Conservation (phyloP, 192 early-diverging fungal species). For the Diversispora epigaea region DNA sequence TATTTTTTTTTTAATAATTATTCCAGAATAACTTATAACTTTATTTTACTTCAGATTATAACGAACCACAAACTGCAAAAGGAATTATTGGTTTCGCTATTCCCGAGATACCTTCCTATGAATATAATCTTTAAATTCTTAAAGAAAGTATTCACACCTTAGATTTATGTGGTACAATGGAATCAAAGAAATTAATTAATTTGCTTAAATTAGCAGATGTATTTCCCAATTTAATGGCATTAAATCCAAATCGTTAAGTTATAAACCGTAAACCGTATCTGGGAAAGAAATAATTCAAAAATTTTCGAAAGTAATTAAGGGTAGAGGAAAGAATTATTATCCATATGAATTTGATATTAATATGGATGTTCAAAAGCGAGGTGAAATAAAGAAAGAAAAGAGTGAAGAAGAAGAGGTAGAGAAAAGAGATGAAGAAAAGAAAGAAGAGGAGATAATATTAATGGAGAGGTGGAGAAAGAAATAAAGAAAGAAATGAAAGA, state of each 20-base stretch:
- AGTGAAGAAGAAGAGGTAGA: slow-evolving; percentile 2
- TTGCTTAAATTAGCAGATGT: slow-evolving; percentile 61
- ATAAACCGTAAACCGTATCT: slow-evolving; percentile 60
- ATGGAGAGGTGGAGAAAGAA: neutral
- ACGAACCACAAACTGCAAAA: slow-evolving; percentile 71
- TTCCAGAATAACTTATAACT: slow-evolving; percentile 28
- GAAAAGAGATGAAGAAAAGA: neutral
- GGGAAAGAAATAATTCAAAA: slow-evolving; percentile 56
- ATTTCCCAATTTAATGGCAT: slow-evolving; percentile 56
- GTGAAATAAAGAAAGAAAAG: slow-evolving; percentile 10
- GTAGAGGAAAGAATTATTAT: slow-evolving; percentile 44
- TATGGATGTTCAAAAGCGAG: neutral
- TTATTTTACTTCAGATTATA: slow-evolving; percentile 56
- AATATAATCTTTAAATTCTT: slow-evolving; percentile 44
- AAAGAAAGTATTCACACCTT: slow-evolving; percentile 40
- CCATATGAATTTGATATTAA: slow-evolving; percentile 45
- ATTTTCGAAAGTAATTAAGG: slow-evolving; percentile 52
- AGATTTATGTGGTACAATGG: slow-evolving; percentile 63
- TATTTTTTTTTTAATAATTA: too few relatives aligned
- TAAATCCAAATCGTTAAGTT: slow-evolving; percentile 57
- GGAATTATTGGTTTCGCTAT: slow-evolving; percentile 70
- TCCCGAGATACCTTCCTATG: slow-evolving; percentile 59
- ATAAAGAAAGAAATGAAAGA: too few relatives aligned
- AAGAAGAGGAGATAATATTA: too few relatives aligned
- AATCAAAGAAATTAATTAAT: slow-evolving; percentile 44